phyloP scores from a whole-genome alignment of 2,329 filamentous ascomycete genomes.

The Apiospora saccharicola region DNA sequence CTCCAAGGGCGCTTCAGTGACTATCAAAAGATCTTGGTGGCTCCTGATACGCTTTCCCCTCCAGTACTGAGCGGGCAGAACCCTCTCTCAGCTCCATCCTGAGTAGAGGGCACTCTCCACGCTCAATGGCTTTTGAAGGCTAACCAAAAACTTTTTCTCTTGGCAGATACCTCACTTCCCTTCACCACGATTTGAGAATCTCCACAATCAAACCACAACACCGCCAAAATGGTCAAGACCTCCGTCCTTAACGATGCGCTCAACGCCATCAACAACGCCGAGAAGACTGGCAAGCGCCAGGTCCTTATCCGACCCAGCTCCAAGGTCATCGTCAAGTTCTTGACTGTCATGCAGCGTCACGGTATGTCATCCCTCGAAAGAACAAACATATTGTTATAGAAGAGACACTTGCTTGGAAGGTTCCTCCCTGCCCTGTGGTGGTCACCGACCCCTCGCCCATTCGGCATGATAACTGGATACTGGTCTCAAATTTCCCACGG shows the following conservation, averaged over 20 bases:
- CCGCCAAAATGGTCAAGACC: slow-evolving; percentile 97
- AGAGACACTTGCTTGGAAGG: slow-evolving; percentile 13
- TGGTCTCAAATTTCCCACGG: slow-evolving; percentile 82
- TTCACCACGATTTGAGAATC: slow-evolving; percentile 77
- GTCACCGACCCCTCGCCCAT: slow-evolving; percentile 41
- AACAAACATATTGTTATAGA: background rate
- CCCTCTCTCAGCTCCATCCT: slow-evolving; percentile 57
- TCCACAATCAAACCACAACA: slow-evolving; percentile 54
- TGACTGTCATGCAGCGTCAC: slow-evolving; percentile 99
- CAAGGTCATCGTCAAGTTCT: slow-evolving; percentile 99
- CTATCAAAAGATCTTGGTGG: slow-evolving; percentile 8
- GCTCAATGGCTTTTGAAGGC: slow-evolving; percentile 68
- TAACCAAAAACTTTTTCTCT: slow-evolving; percentile 55
- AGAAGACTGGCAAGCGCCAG: slow-evolving; percentile 99
- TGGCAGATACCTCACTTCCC: slow-evolving; percentile 72
- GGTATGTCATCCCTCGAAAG: slow-evolving; percentile 67
- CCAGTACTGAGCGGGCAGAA: slow-evolving; percentile 74
- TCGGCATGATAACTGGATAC: slow-evolving; percentile 99
- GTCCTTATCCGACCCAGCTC: slow-evolving; percentile 97
- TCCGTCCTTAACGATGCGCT: slow-evolving; percentile 99
- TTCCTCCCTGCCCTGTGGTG: slow-evolving; percentile 7
- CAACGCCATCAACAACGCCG: slow-evolving; percentile 99
- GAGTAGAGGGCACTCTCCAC: slow-evolving; percentile 72
- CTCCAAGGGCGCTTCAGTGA: background rate
- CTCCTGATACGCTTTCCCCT: slow-evolving; percentile 68